phyloP scores from a whole-genome alignment of 495 filamentous ascomycete genomes.

The Penicillium odoratum region DNA sequence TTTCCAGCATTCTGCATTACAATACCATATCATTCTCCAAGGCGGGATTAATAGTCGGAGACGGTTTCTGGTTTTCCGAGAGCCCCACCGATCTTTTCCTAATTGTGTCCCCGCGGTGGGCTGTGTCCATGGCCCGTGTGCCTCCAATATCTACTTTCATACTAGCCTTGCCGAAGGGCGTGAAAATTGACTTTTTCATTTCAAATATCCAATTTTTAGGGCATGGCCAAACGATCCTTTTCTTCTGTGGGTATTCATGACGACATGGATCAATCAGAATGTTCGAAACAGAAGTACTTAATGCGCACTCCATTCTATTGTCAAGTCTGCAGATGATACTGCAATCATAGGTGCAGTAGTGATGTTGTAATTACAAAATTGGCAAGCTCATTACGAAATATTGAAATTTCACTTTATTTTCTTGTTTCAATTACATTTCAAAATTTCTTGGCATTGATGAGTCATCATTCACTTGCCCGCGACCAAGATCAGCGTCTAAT shows the following conservation, averaged over 20 bases:
- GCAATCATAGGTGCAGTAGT: background rate
- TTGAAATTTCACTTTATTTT: too few species aligned
- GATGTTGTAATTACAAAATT: too few species aligned
- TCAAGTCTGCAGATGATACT: background rate
- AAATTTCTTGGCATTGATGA: too few species aligned
- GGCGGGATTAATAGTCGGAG: background rate
- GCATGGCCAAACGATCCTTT: background rate
- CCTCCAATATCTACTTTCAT: conserved; percentile 17
- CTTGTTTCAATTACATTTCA: too few species aligned
- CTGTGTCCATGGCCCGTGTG: conserved; percentile 25
- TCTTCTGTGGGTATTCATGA: background rate
- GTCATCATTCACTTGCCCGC: too few species aligned
- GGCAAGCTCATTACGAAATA: too few species aligned
- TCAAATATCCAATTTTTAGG: background rate
- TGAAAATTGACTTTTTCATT: conserved; percentile 37
- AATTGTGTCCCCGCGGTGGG: conserved; percentile 35
- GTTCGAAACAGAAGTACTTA: too few species aligned
- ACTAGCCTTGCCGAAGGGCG: conserved; percentile 40
- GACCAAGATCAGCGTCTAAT: too few species aligned
- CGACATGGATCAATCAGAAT: background rate
- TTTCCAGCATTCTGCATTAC: background rate
- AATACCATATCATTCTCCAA: background rate
- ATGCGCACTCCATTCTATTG: too few species aligned
- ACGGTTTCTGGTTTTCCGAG: background rate
- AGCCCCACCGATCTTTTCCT: conserved; percentile 34